phyloP scores from a whole-genome alignment of 805 yeast species.

The Hanseniaspora hatyaiensis region DNA sequence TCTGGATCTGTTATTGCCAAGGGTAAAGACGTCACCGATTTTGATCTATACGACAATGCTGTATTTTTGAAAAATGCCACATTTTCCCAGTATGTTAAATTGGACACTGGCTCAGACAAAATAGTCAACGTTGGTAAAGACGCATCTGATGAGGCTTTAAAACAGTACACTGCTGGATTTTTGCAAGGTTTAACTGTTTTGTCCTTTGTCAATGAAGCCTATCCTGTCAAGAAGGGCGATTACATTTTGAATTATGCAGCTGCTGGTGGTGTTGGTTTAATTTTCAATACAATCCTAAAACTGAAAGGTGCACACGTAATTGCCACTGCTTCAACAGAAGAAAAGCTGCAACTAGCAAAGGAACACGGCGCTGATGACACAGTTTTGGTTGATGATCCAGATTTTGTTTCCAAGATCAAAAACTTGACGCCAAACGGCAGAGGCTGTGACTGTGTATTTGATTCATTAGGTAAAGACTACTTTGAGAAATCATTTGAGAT shows the following conservation, averaged over 20 bases:
- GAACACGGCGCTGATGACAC: constrained; percentile 65
- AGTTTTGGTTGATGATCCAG: constrained; percentile 45
- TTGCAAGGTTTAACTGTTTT: constrained; percentile 73
- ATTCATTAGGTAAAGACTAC: constrained; percentile 70
- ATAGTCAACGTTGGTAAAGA: constrained; percentile 41
- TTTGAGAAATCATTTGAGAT: constrained; percentile 50
- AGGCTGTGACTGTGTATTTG: constrained; percentile 62
- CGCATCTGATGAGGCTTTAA: constrained; percentile 35
- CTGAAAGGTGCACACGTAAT: constrained; percentile 66
- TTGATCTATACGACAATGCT: constrained; percentile 58
- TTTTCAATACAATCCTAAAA: constrained; percentile 53
- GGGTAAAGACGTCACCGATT: constrained; percentile 46
- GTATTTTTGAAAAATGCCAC: constrained; percentile 43
- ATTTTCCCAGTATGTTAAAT: constrained; percentile 64
- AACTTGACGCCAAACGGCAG: constrained; percentile 45
- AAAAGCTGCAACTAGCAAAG: constrained; percentile 55
- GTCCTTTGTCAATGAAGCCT: constrained; percentile 56
- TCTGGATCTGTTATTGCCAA: constrained; percentile 55
- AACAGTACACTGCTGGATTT: constrained; percentile 48
- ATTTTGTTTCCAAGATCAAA: constrained; percentile 42
- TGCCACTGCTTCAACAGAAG: constrained; percentile 72
- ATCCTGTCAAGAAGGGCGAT: constrained; percentile 58
- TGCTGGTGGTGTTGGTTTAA: constrained; percentile 85
- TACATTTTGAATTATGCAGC: constrained; percentile 76
- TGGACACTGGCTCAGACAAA: constrained; percentile 28